These are phyloP conservation scores for Trametes versicolor DNA, from an alignment of 1,284 basidiomycete genomes.

Conservation along the genomic window DNA sequence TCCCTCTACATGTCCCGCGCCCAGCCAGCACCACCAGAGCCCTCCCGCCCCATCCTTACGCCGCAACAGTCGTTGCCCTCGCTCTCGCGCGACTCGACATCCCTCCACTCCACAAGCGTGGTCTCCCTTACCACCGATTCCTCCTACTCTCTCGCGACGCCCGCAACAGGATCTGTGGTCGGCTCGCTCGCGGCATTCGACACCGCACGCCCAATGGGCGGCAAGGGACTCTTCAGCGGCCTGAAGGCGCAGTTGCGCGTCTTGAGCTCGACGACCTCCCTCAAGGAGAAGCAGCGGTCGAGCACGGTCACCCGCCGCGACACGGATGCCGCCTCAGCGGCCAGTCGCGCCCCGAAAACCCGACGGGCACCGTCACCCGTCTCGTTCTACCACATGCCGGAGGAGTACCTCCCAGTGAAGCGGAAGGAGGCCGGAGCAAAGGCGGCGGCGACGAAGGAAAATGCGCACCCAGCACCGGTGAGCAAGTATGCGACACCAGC, in stretches of 20 bases:
- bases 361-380: slow-evolving; percentile 27
- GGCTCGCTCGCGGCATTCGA: slow-evolving; percentile 26
- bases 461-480: slow-evolving; percentile 21
- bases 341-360: slow-evolving; percentile 19
- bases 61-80: slow-evolving; percentile 42
- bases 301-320: slow-evolving; percentile 35
- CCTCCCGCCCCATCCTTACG: slow-evolving; percentile 45
- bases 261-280: slow-evolving; percentile 20
- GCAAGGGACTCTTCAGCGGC: slow-evolving; percentile 33
- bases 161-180: slow-evolving; percentile 35
- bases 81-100: slow-evolving; percentile 40
- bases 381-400: slow-evolving; percentile 32
- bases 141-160: slow-evolving; percentile 44
- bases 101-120: slow-evolving; percentile 38
- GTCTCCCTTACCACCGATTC: slow-evolving; percentile 42
- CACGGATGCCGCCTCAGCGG: slow-evolving; percentile 13
- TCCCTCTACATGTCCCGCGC: slow-evolving; percentile 56
- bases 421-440: slow-evolving; percentile 17
- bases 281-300: slow-evolving; percentile 33
- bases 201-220: slow-evolving; percentile 28
- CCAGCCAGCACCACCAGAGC: slow-evolving; percentile 42
- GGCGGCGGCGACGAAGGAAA: slow-evolving; percentile 27
- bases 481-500: slow-evolving; percentile 18
- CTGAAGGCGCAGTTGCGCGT: slow-evolving; percentile 38
- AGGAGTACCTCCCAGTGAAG: slow-evolving; percentile 21